Percentiles rank a stretch among this genome's conserved stretches.
Evolutionary conservation across 768 basidiomycete species (phyloP).

Genomic region (Butyriboletus loyo): DNA sequence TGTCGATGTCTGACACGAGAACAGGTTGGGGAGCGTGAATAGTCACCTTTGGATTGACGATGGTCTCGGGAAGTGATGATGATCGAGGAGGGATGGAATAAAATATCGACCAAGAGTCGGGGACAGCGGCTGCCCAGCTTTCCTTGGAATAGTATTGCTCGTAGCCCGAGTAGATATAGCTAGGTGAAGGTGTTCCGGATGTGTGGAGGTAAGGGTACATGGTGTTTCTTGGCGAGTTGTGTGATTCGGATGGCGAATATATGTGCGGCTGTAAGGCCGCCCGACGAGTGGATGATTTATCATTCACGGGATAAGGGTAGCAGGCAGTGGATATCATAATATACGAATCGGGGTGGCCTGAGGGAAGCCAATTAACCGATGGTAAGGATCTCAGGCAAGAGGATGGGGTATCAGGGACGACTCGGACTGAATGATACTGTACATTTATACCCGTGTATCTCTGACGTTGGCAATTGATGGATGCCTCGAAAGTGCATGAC

Average conservation of each 20-base stretch:
- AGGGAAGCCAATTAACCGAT: constrained; percentile 20
- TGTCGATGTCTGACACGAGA: constrained; percentile 26
- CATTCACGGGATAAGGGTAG: constrained; percentile 28
- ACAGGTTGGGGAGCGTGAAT: constrained; percentile 23
- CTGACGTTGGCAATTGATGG: constrained; percentile 31
- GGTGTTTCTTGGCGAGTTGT: constrained; percentile 15
- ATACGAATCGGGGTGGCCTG: constrained; percentile 20
- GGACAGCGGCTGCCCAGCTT: constrained; percentile 7
- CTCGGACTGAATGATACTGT: constrained; percentile 17
- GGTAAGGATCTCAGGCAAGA: constrained; percentile 11
- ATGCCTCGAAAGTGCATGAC: constrained; percentile 29
- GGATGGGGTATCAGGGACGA: constrained; percentile 30
- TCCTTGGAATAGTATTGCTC: constrained; percentile 26
- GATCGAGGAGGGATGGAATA: constrained; percentile 15
- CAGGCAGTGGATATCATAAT: constrained; percentile 32
- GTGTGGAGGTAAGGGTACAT: constrained; percentile 29
- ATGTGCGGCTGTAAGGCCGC: constrained; percentile 28
- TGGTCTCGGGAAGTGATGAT: constrained; percentile 11
- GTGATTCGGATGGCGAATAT: constrained; percentile 30
- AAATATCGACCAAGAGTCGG: constrained; percentile 21
- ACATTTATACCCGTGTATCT: constrained; percentile 32
- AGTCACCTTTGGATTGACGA: constrained; percentile 29
- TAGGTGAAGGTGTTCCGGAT: constrained; percentile 19
- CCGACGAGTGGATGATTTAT: constrained; percentile 22
- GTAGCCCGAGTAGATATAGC: constrained; percentile 21